These are phyloP conservation scores for Eucalyptus cloeziana DNA, from an alignment of 345 rosid species.

Conservation along the genomic window DNA sequence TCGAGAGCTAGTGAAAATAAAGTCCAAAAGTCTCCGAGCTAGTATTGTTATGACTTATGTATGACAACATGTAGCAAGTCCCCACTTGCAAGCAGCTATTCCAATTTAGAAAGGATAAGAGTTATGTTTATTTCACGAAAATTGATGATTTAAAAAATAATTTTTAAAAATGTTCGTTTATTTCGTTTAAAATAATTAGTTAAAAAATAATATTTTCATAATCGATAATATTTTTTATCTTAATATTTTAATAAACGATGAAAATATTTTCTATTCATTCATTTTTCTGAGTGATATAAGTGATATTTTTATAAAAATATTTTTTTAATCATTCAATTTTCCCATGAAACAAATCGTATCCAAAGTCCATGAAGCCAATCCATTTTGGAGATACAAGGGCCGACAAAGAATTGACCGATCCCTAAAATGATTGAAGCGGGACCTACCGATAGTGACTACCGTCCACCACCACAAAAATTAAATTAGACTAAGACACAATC, in stretches of 20 bases:
- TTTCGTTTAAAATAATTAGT: too few species aligned
- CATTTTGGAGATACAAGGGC: not conserved
- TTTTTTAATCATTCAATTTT: rapidly evolving
- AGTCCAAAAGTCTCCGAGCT: not conserved
- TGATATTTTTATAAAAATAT: too few species aligned
- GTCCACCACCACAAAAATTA: not conserved
- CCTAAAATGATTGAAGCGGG: not conserved
- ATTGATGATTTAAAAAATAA: too few species aligned
- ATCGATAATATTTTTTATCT: too few species aligned
- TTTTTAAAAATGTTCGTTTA: rapidly evolving
- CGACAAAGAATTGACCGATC: not conserved
- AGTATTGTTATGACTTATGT: not conserved
- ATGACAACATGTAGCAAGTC: not conserved
- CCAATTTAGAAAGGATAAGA: not conserved
- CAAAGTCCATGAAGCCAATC: not conserved
- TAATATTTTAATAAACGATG: not conserved
- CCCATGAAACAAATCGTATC: rapidly evolving
- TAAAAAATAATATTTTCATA: not conserved
- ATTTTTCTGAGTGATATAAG: rapidly evolving
- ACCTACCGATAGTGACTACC: not conserved
- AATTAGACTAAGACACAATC: not conserved
- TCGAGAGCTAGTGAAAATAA: not conserved
- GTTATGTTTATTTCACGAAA: too few species aligned
- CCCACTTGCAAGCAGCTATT: not conserved
- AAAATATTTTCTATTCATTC: rapidly evolving